Conservation (phyloP, 495 filamentous ascomycete species). For the Cladorrhinum samala region DNA sequence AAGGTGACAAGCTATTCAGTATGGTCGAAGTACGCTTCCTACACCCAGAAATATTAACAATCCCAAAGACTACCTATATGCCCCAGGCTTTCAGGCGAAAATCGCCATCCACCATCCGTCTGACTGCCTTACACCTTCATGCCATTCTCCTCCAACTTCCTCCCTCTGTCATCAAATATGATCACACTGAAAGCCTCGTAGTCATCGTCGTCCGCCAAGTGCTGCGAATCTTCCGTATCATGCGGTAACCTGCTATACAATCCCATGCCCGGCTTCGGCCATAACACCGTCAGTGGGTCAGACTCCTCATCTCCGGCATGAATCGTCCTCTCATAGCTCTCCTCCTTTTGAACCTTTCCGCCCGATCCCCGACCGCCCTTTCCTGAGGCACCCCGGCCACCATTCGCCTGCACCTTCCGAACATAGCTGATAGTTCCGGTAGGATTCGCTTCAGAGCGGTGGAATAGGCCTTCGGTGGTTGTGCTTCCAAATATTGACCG, state of each 20-base stretch:
- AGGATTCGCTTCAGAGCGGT: slow-evolving; percentile 33
- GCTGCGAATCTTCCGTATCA: slow-evolving; percentile 41
- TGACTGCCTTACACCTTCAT: slow-evolving; percentile 19
- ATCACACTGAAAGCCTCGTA: slow-evolving; percentile 49
- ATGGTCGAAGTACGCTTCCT: too few species aligned
- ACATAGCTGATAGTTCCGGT: slow-evolving; percentile 34
- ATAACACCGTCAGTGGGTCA: slow-evolving; percentile 50
- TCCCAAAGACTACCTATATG: too few species aligned
- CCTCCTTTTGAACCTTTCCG: slow-evolving; percentile 14
- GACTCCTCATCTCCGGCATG: slow-evolving; percentile 20
- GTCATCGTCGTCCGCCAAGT: slow-evolving; percentile 41
- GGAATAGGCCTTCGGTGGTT: slow-evolving; percentile 31
- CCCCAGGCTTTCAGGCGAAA: too few species aligned
- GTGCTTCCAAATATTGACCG: slow-evolving; percentile 28
- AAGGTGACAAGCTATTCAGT: too few species aligned
- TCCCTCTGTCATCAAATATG: slow-evolving; percentile 39
- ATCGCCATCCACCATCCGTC: neutral
- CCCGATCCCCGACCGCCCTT: neutral
- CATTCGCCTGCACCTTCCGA: slow-evolving; percentile 28
- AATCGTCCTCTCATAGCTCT: slow-evolving; percentile 9
- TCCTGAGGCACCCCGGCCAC: neutral
- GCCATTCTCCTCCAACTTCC: slow-evolving; percentile 31
- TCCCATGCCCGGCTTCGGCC: slow-evolving; percentile 60
- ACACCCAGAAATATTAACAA: too few species aligned
- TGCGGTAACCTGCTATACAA: slow-evolving; percentile 38